A percentile compares a stretch with the other conserved stretches of the same genome.
Conservation (phyloP, 2,329 filamentous ascomycete genomes). For the Penicillium sp. region DNA sequence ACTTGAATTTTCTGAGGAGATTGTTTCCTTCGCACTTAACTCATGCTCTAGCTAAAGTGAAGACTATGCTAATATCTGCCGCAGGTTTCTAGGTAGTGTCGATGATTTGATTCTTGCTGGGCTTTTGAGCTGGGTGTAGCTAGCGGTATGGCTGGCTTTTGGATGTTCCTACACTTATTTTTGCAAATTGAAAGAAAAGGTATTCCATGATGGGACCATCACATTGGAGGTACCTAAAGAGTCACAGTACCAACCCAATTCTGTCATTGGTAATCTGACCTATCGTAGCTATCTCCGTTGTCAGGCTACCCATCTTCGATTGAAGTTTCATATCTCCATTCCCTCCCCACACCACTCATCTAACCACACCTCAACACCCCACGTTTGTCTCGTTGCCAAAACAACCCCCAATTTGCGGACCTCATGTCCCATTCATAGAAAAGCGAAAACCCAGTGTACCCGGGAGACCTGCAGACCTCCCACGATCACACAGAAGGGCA, state of each 20-base stretch:
- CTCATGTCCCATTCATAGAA: not conserved
- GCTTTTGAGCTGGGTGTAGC: not conserved
- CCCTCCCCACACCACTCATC: not conserved
- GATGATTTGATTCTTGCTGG: not conserved
- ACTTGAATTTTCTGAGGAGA: conserved; percentile 47
- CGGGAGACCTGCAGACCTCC: not conserved
- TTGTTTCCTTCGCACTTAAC: not conserved
- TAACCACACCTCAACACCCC: not conserved
- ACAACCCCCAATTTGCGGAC: conserved; percentile 1
- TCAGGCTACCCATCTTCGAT: conserved; percentile 1
- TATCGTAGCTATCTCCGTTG: not conserved
- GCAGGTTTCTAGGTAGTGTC: not conserved
- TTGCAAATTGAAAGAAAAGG: not conserved
- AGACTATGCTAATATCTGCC: not conserved
- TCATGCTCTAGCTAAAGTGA: not conserved
- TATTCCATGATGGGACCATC: not conserved
- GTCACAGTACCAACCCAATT: not conserved
- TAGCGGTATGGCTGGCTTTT: too few species aligned
- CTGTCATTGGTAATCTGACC: not conserved
- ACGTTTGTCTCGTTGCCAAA: not conserved
- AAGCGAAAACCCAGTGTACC: not conserved
- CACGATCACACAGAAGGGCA: conserved; percentile 14
- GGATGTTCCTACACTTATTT: not conserved
- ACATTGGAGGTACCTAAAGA: not conserved
- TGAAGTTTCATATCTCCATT: not conserved